phyloP scores from a whole-genome alignment of 352 stramenopile species.

The Globisporangium lucens region DNA sequence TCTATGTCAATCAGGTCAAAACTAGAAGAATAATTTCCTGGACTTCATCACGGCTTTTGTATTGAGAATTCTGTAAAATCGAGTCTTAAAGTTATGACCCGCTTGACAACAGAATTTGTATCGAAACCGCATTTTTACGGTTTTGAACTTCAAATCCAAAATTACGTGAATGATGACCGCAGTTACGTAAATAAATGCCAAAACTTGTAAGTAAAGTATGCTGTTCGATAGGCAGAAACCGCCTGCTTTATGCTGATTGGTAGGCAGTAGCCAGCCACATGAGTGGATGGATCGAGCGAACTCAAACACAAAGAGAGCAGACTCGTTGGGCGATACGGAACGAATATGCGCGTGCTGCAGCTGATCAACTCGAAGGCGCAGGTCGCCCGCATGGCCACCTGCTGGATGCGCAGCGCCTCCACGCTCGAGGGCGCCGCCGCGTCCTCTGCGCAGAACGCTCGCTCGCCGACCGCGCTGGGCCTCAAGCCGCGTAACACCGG shows the following conservation, averaged over 20 bases:
- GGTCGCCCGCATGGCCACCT: conserved; percentile 30
- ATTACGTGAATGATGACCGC: neutral
- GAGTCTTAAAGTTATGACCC: neutral
- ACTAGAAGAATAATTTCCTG: neutral
- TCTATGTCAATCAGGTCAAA: neutral
- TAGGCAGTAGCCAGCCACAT: neutral
- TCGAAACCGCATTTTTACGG: no score
- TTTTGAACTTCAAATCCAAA: no score
- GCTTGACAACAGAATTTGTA: neutral
- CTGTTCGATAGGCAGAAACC: neutral
- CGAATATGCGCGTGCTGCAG: conserved; percentile 42
- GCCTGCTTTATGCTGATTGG: neutral
- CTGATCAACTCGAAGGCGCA: conserved; percentile 25
- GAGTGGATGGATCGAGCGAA: conserved; percentile 10
- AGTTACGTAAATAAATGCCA: no score
- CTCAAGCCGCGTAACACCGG: conserved; percentile 58
- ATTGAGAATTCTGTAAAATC: neutral
- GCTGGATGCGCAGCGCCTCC: conserved; percentile 43
- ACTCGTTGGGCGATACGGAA: conserved; percentile 3
- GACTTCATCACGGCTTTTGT: neutral
- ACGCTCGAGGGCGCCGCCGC: conserved; percentile 25
- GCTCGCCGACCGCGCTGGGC: conserved; percentile 63
- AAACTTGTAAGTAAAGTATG: neutral
- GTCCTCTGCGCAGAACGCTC: conserved; percentile 18
- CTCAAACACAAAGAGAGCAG: conserved; percentile 5